These are phyloP conservation scores for Zasmidium angulare DNA, from an alignment of 2,329 filamentous ascomycete species.

Conservation along the genomic window DNA sequence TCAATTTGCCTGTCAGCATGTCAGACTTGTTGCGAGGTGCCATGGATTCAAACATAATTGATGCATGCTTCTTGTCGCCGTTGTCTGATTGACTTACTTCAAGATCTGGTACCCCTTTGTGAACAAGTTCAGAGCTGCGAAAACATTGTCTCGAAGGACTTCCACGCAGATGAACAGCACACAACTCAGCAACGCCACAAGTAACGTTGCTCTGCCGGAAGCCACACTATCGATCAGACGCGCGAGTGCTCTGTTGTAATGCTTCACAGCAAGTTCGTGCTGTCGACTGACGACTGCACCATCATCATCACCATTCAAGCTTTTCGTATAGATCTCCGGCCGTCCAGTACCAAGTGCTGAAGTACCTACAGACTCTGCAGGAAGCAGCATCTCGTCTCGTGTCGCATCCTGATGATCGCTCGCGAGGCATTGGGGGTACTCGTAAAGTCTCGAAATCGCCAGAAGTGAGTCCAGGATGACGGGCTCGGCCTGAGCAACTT, in stretches of 20 bases:
- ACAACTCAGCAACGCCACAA: conserved; percentile 27
- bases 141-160: conserved; percentile 25
- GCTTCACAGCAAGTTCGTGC: conserved; percentile 18
- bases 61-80: no score
- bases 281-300: conserved; percentile 4
- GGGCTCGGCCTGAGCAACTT: conserved; percentile 27
- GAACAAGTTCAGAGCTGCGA: conserved; percentile 23
- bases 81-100: no score
- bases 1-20: not conserved
- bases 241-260: conserved; percentile 29
- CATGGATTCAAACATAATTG: no score
- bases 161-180: conserved; percentile 31
- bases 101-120: conserved; percentile 20
- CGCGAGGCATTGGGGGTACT: conserved; percentile 22
- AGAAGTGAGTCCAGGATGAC: conserved; percentile 20
- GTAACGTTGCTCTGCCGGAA: conserved; percentile 11
- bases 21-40: no score
- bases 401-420: conserved; percentile 2
- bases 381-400: not conserved
- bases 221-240: conserved; percentile 13
- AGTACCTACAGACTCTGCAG: not conserved
- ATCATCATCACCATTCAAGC: not conserved
- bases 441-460: conserved; percentile 25
- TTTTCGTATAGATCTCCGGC: not conserved
- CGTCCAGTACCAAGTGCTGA: not conserved